A percentile compares a stretch with the other conserved stretches of the same genome.
Evolutionary conservation across 352 stramenopile species (phyloP).

Genomic region (Pythium monospermum): DNA sequence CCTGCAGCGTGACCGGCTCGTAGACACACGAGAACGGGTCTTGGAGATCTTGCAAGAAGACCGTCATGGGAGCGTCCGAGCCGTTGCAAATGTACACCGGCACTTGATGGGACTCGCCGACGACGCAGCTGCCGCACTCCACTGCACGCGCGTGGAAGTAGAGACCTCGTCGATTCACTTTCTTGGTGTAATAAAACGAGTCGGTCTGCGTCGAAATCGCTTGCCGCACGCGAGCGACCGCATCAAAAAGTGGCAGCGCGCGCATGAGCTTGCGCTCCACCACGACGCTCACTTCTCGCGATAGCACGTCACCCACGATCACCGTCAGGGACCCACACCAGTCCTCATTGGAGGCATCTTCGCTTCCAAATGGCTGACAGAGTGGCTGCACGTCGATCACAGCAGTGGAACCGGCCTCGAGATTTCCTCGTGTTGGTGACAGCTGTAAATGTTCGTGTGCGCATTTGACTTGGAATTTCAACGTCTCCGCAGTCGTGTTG

Average conservation of each 20-base stretch:
- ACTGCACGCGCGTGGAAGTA: conserved; percentile 85
- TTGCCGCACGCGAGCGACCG: conserved; percentile 56
- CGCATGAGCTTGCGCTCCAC: conserved; percentile 35
- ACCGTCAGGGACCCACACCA: conserved; percentile 67
- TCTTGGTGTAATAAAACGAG: conserved; percentile 86
- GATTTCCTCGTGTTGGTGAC: conserved; percentile 30
- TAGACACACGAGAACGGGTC: conserved; percentile 75
- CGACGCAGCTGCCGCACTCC: conserved; percentile 67
- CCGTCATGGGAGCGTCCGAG: conserved; percentile 70
- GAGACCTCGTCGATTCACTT: conserved; percentile 56
- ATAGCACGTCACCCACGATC: conserved; percentile 37
- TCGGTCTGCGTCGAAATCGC: conserved; percentile 68
- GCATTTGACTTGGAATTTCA: conserved; percentile 51
- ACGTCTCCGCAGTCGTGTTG: conserved; percentile 46
- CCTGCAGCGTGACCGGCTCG: conserved; percentile 70
- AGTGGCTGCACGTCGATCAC: conserved; percentile 47
- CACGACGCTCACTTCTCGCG: conserved; percentile 69
- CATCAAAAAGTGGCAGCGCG: conserved; percentile 47
- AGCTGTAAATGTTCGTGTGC: conserved; percentile 56
- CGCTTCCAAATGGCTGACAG: conserved; percentile 37
- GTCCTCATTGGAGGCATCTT: conserved; percentile 20
- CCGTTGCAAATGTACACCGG: conserved; percentile 86
- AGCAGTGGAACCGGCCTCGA: conserved; percentile 39
- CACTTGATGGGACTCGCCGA: conserved; percentile 74
- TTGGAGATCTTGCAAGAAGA: conserved; percentile 76